A percentile compares a stretch with the other conserved stretches of the same genome.
Evolutionary conservation across 129 eudicot species (phyloP).

Genomic region (Flaveria bidentis): DNA sequence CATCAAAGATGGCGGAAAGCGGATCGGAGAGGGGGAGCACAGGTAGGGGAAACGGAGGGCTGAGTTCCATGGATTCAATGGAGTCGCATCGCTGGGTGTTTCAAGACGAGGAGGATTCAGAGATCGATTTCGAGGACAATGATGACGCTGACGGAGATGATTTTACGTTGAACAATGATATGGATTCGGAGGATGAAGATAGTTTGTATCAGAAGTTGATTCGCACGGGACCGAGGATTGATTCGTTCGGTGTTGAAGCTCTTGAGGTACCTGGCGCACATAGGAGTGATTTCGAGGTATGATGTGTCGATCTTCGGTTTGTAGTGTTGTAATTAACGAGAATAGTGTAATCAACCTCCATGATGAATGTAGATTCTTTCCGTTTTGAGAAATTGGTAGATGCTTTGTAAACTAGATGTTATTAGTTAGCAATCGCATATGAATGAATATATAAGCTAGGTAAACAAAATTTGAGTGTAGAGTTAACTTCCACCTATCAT

Average conservation of each 20-base stretch:
- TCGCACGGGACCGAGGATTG: slow-evolving; percentile 44
- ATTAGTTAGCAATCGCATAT: slow-evolving; percentile 12
- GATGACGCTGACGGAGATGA: slow-evolving; percentile 18
- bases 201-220: slow-evolving; percentile 47
- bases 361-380: neutral
- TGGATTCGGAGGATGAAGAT: slow-evolving; percentile 62
- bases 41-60: slow-evolving; percentile 44
- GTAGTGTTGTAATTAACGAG: neutral
- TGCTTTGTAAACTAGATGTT: slow-evolving; percentile 21
- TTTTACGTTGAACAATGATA: slow-evolving; percentile 25
- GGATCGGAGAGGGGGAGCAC: slow-evolving; percentile 55
- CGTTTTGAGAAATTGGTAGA: slow-evolving; percentile 3
- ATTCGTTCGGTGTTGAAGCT: slow-evolving; percentile 49
- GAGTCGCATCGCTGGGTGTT: slow-evolving; percentile 75
- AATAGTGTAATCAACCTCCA: neutral
- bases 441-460: neutral
- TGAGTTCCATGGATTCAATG: slow-evolving; percentile 60
- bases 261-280: slow-evolving; percentile 53
- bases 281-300: slow-evolving; percentile 45
- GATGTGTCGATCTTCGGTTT: slow-evolving; percentile 10
- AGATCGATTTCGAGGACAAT: slow-evolving; percentile 45
- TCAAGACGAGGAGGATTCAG: slow-evolving; percentile 64
- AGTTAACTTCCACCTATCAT: neutral
- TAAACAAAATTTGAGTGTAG: neutral
- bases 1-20: slow-evolving; percentile 44